phyloP scores from a whole-genome alignment of 768 basidiomycete genomes.

The Crassisporium funariophilum region DNA sequence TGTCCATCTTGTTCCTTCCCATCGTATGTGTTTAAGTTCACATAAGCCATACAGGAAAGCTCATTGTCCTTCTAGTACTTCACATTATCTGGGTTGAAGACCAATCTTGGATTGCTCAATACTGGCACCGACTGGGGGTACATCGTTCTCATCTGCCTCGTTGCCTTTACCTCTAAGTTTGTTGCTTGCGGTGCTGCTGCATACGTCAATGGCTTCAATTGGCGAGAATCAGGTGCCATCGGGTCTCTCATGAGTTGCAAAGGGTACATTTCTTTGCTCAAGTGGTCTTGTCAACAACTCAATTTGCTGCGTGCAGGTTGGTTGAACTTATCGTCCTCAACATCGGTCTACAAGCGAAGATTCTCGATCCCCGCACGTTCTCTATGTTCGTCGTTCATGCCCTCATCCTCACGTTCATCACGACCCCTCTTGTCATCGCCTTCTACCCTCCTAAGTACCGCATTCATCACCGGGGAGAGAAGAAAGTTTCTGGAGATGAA shows the following conservation, averaged over 20 bases:
- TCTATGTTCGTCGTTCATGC: constrained; percentile 89
- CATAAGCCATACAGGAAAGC: constrained; percentile 3
- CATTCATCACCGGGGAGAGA: constrained; percentile 28
- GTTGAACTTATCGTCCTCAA: constrained; percentile 94
- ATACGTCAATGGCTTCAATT: constrained; percentile 60
- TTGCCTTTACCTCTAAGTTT: constrained; percentile 84
- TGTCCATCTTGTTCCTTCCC: constrained; percentile 73
- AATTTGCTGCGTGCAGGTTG: constrained; percentile 36
- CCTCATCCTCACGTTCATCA: constrained; percentile 77
- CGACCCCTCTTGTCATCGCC: constrained; percentile 77
- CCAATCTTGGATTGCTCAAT: constrained; percentile 78
- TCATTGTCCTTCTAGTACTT: constrained; percentile 12
- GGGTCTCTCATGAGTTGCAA: constrained; percentile 91
- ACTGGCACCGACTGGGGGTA: constrained; percentile 83
- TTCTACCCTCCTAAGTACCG: constrained; percentile 76
- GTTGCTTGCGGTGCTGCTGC: constrained; percentile 65
- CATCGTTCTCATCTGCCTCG: constrained; percentile 67
- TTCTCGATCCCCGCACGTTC: constrained; percentile 69
- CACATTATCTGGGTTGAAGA: constrained; percentile 57
- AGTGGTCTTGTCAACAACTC: background rate
- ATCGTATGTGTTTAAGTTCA: constrained; percentile 49
- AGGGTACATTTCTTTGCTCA: constrained; percentile 50
- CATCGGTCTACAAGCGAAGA: constrained; percentile 71
- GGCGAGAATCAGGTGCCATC: constrained; percentile 80
- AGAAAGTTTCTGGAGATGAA: constrained; percentile 24